Base-by-base conservation (phyloP, 306 rosid genomes). In the Lathyrus aphaca region DNA sequence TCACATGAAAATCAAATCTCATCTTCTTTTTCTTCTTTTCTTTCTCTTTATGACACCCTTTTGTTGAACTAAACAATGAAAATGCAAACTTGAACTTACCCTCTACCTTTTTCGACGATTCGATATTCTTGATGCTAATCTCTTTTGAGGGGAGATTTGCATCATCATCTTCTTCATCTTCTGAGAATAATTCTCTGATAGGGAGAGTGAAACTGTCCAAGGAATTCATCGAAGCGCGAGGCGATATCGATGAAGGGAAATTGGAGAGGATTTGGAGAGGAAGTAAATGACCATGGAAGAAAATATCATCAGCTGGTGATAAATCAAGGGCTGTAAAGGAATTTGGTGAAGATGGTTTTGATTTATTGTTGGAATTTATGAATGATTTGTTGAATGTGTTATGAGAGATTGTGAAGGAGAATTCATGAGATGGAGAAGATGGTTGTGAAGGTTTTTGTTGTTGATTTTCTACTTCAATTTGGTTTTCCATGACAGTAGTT, bases 271-370 rank as follows among this genome's bases (percentile, higher is more conserved):
- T 82, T 37, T 90, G 98, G 27, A 94, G 90, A 71, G 98, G 98
- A 27, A 94, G 97, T 82, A 94, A 80, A 74, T 90, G 98, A 43
- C 98, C 98, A 49, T 90, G 97, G 89, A 94, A 94, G 86, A 94
- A 94, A 45, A 94, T 94, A 69, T 90, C 98, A 48, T 94, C 98
- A 29, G 98, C 98, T 6, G 98, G 98, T 40, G 98, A 81, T 42
- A 94, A 80, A 82, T 94, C 98, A 55, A 87, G 39, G 48, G 97
- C 92, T 58, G 64, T 11, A 50, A 77, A 72, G 2, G 91, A 84
- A 21, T 61, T 32, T 59, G 87, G 55, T 30, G 79, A 40, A 19
- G 76, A 5, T 19, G 65, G 9, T 60, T 76, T 79, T 79, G 86
- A 40, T 50, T 82, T 71, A 68, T 77, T 74, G 38, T 79, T 67